A percentile compares a stretch with the other conserved stretches of the same genome.
phyloP scores from a whole-genome alignment of 371 early-diverging fungal species.

The Paraphysoderma sedebokerense region DNA sequence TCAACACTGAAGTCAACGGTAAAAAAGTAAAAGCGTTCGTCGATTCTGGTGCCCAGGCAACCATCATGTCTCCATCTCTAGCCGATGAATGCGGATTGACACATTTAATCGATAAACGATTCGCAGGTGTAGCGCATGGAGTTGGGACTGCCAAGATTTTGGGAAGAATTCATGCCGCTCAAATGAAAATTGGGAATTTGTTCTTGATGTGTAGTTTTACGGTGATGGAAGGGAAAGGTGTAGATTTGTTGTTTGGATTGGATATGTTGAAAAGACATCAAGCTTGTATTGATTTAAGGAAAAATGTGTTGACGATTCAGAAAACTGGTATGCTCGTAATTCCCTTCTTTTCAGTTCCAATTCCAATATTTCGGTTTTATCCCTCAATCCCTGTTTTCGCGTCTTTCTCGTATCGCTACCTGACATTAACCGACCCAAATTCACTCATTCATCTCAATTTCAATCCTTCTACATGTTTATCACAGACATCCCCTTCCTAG shows the following conservation, averaged over 20 bases:
- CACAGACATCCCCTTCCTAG: conserved; percentile 72
- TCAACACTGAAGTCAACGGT: conserved; percentile 74
- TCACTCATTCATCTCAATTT: too few relatives aligned
- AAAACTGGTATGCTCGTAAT: too few relatives aligned
- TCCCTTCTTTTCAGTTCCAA: too few relatives aligned
- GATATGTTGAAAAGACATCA: conserved; percentile 81
- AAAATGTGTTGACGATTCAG: conserved; percentile 40
- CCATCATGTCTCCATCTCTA: conserved; percentile 37
- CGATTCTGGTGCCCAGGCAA: conserved; percentile 93
- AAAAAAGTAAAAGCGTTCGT: conserved; percentile 80
- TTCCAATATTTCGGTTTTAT: too few relatives aligned
- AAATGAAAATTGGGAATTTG: conserved; percentile 53
- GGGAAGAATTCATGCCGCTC: conserved; percentile 81
- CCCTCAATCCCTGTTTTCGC: too few relatives aligned
- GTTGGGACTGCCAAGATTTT: conserved; percentile 90
- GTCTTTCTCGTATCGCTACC: too few relatives aligned
- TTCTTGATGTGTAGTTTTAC: conserved; percentile 75
- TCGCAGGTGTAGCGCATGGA: conserved; percentile 80
- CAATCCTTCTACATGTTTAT: too few relatives aligned
- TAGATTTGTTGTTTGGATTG: conserved; percentile 82
- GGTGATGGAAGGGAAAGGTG: conserved; percentile 76
- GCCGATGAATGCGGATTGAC: conserved; percentile 73
- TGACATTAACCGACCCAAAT: too few relatives aligned
- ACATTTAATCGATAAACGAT: conserved; percentile 76
- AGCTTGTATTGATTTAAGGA: conserved; percentile 77